phyloP scores from a whole-genome alignment of 495 filamentous ascomycete genomes.

The Penicillium pancosmium region DNA sequence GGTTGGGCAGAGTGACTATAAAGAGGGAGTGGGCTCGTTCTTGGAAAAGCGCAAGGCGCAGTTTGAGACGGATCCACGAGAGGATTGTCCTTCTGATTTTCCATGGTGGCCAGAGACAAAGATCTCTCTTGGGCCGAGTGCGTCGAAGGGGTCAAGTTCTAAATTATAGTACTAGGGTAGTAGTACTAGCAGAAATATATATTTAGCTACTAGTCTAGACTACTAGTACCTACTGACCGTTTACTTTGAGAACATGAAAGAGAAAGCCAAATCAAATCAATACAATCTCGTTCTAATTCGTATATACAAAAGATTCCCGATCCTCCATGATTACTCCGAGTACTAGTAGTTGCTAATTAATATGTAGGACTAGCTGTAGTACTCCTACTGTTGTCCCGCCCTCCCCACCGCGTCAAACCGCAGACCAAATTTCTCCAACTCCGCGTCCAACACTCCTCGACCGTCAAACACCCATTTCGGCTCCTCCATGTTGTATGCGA shows the following conservation, averaged over 20 bases:
- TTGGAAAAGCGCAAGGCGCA: slow-evolving; percentile 49
- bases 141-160: slow-evolving; percentile 21
- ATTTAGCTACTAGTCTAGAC: too few species aligned
- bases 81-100: slow-evolving; percentile 22
- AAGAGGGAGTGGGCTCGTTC: slow-evolving; percentile 47
- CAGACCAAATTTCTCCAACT: slow-evolving; percentile 56
- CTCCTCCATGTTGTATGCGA: slow-evolving; percentile 57
- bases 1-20: slow-evolving; percentile 46
- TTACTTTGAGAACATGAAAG: too few species aligned
- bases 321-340: too few species aligned
- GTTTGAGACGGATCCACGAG: slow-evolving; percentile 42
- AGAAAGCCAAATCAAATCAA: too few species aligned
- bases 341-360: too few species aligned
- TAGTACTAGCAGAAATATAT: too few species aligned
- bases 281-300: too few species aligned
- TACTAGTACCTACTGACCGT: too few species aligned
- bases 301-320: too few species aligned
- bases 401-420: too few species aligned
- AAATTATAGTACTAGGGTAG: background rate
- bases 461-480: slow-evolving; percentile 75
- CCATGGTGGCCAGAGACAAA: slow-evolving; percentile 31
- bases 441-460: slow-evolving; percentile 61
- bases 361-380: too few species aligned
- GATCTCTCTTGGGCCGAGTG: slow-evolving; percentile 15
- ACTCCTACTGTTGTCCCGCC: too few species aligned